Conservation (phyloP, 2,329 filamentous ascomycete species). For the Pseudogymnoascus sp. region DNA sequence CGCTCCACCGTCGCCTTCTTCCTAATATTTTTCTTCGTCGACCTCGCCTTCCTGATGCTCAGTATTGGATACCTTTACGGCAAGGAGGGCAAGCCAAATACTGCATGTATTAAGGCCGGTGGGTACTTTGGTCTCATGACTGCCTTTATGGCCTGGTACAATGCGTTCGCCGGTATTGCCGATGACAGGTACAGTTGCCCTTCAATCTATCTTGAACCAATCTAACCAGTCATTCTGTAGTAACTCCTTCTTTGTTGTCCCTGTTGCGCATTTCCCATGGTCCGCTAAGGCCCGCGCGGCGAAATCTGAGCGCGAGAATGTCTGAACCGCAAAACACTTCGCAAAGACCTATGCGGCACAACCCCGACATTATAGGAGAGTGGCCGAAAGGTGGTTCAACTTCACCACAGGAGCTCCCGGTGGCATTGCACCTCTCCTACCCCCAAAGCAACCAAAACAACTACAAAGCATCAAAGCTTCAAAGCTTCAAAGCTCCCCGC, state of each 20-base stretch:
- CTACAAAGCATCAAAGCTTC: too few relatives aligned
- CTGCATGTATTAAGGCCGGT: conserved; percentile 53
- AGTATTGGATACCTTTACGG: conserved; percentile 41
- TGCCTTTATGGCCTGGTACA: conserved; percentile 82
- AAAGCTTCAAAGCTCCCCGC: too few relatives aligned
- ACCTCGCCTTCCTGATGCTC: conserved; percentile 50
- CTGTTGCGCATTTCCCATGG: conserved; percentile 93
- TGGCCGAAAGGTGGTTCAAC: background rate
- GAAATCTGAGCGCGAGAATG: conserved; percentile 38
- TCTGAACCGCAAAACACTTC: conserved; percentile 17
- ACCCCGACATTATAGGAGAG: background rate
- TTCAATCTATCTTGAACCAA: background rate
- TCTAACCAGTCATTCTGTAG: conserved; percentile 40
- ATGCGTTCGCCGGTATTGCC: conserved; percentile 73
- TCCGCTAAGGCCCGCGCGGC: conserved; percentile 64
- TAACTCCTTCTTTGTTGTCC: conserved; percentile 82
- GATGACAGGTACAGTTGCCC: conserved; percentile 52
- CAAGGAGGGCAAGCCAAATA: conserved; percentile 32
- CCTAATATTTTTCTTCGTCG: conserved; percentile 51
- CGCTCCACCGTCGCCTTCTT: conserved; percentile 55
- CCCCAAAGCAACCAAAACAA: too few relatives aligned
- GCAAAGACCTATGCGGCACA: background rate
- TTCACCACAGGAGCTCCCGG: background rate
- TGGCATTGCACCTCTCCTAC: background rate
- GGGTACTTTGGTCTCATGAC: conserved; percentile 75